Evolutionary conservation across 352 stramenopile species (phyloP).

Genomic region (Phytophthora hybrid): DNA sequence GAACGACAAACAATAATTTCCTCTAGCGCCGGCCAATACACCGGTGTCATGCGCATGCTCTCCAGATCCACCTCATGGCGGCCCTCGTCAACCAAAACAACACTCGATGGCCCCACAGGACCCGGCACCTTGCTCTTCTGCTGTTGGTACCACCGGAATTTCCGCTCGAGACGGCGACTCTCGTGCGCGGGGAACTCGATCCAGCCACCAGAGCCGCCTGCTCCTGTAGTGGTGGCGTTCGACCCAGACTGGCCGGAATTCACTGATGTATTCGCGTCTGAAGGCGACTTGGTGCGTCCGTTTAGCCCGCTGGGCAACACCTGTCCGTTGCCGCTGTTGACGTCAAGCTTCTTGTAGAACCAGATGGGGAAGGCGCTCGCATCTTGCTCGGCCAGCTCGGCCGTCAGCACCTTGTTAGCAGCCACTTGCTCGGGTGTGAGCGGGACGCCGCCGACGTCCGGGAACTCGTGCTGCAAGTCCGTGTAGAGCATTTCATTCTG

Average conservation of each 20-base stretch:
- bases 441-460: constrained; percentile 56
- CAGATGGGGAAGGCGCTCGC: constrained; percentile 76
- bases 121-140: constrained; percentile 49
- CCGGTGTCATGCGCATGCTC: constrained; percentile 78
- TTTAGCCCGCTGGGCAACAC: constrained; percentile 45
- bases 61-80: constrained; percentile 83
- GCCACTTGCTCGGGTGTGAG: constrained; percentile 51
- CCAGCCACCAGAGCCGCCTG: constrained; percentile 48
- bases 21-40: constrained; percentile 83
- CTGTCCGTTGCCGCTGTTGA: constrained; percentile 45
- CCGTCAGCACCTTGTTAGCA: constrained; percentile 49
- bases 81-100: constrained; percentile 86
- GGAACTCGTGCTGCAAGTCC: constrained; percentile 68
- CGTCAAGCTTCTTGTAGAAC: constrained; percentile 82
- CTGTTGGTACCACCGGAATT: constrained; percentile 71
- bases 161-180: constrained; percentile 71
- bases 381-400: constrained; percentile 62
- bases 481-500: constrained; percentile 88
- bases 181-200: constrained; percentile 84
- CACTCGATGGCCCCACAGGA: constrained; percentile 49
- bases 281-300: constrained; percentile 17
- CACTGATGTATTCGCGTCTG: constrained; percentile 14
- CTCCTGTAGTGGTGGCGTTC: constrained; percentile 22
- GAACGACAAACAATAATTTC: constrained; percentile 75
- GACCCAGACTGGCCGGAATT: constrained; percentile 12